phyloP scores from a whole-genome alignment of 1,284 basidiomycete species.

The Ceraceosorus guamensis region DNA sequence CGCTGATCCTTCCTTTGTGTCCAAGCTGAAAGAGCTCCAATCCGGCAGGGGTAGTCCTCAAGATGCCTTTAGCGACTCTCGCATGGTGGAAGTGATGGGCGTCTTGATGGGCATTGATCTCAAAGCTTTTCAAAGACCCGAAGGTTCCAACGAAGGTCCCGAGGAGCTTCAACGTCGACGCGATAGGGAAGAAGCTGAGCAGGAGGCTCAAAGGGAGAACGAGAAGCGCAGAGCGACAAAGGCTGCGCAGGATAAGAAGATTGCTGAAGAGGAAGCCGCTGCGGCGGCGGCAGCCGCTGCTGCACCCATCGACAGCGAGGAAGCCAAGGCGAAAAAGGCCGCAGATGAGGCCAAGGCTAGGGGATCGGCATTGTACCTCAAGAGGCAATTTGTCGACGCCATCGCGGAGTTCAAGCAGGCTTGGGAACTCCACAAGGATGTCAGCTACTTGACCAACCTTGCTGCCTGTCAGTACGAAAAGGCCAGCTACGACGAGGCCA shows the following conservation, averaged over 20 bases:
- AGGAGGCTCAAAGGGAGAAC: slow-evolving; percentile 24
- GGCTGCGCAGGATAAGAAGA: slow-evolving; percentile 46
- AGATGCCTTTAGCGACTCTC: slow-evolving; percentile 64
- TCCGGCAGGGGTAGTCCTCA: slow-evolving; percentile 42
- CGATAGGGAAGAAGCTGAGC: slow-evolving; percentile 26
- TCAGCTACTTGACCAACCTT: slow-evolving; percentile 66
- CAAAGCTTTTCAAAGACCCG: slow-evolving; percentile 73
- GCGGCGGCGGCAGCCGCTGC: slow-evolving; percentile 6
- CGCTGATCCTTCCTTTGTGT: slow-evolving; percentile 63
- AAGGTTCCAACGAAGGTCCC: slow-evolving; percentile 74
- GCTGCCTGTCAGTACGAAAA: slow-evolving; percentile 87
- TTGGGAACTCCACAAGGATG: slow-evolving; percentile 88
- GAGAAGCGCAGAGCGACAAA: neutral
- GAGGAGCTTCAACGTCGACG: slow-evolving; percentile 53
- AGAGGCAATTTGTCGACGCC: slow-evolving; percentile 55
- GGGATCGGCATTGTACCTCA: slow-evolving; percentile 78
- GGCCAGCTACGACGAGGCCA: slow-evolving; percentile 79
- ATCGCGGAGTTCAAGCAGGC: slow-evolving; percentile 59
- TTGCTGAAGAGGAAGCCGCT: slow-evolving; percentile 31
- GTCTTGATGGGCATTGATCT: slow-evolving; percentile 90
- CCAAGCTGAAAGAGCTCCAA: slow-evolving; percentile 49
- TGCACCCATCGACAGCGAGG: slow-evolving; percentile 42
- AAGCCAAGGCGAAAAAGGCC: slow-evolving; percentile 31
- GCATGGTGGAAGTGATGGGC: slow-evolving; percentile 80
- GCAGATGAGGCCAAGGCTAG: slow-evolving; percentile 51